Evolutionary conservation across 805 yeast species (phyloP).

Genomic region (Candida coquimbonensis): DNA sequence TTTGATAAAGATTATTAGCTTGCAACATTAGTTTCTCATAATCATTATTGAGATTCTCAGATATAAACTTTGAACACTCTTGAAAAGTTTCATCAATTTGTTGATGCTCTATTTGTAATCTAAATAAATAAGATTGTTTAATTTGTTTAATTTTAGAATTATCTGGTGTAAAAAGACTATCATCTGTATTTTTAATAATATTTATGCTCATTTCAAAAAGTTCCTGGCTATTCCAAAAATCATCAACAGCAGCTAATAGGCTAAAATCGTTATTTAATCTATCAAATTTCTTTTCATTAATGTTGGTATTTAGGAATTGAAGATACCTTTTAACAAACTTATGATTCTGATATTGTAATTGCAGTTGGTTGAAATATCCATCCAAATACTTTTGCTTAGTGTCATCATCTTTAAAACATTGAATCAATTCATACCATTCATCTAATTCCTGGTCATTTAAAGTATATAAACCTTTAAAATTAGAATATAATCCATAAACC

Average conservation of each 20-base stretch:
- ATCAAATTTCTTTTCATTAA: not conserved
- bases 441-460: not conserved
- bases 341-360: not conserved
- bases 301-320: not conserved
- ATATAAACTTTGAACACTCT: conserved; percentile 34
- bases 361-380: not conserved
- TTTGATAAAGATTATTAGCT: conserved; percentile 28
- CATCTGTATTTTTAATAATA: not conserved
- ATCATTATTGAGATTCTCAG: conserved; percentile 21
- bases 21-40: conserved; percentile 32
- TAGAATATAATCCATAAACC: not conserved
- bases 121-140: conserved; percentile 12
- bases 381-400: not conserved
- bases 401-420: not conserved
- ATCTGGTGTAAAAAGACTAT: no score
- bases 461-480: not conserved
- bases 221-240: conserved; percentile 4
- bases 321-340: not conserved
- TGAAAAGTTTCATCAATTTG: conserved; percentile 33
- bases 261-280: not conserved
- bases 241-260: not conserved
- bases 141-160: not conserved
- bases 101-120: conserved; percentile 36
- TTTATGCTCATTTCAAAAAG: not conserved
- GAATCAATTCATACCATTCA: not conserved